Conservation (phyloP, 1,139 yeast species). For the Sugiyamaella paludigena region DNA sequence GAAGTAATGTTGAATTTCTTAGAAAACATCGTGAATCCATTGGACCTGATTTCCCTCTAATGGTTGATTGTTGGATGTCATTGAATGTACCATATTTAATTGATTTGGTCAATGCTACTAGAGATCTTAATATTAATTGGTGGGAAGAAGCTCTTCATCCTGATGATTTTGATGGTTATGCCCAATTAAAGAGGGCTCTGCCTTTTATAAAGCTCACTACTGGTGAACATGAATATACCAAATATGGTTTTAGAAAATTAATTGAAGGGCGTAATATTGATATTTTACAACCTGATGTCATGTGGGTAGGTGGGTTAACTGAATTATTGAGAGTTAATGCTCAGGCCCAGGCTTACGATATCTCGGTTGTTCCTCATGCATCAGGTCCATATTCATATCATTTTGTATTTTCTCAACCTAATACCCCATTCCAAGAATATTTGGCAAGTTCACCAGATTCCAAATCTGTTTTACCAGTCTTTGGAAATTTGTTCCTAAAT, state of each 20-base stretch:
- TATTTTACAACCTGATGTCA: slow-evolving; percentile 51
- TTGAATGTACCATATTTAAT: slow-evolving; percentile 48
- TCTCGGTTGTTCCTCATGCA: slow-evolving; percentile 53
- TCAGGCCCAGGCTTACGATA: slow-evolving; percentile 52
- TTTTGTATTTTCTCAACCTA: slow-evolving; percentile 48
- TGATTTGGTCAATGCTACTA: slow-evolving; percentile 45
- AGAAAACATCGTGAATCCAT: slow-evolving; percentile 45
- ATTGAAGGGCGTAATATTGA: slow-evolving; percentile 49
- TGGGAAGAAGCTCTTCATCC: slow-evolving; percentile 52
- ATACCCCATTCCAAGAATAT: slow-evolving; percentile 53
- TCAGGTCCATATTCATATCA: slow-evolving; percentile 52
- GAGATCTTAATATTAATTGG: slow-evolving; percentile 49
- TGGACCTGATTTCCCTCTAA: slow-evolving; percentile 51
- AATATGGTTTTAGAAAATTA: slow-evolving; percentile 49
- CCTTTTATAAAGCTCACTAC: slow-evolving; percentile 50
- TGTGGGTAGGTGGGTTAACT: slow-evolving; percentile 55
- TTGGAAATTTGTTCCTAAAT: slow-evolving; percentile 46
- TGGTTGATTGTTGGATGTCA: slow-evolving; percentile 54
- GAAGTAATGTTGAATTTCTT: slow-evolving; percentile 47
- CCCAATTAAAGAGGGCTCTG: slow-evolving; percentile 45
- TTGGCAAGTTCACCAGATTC: slow-evolving; percentile 51
- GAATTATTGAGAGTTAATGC: slow-evolving; percentile 47
- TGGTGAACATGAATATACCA: slow-evolving; percentile 52
- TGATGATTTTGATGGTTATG: slow-evolving; percentile 49
- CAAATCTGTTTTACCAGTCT: slow-evolving; percentile 46